Conservation (phyloP, 2,329 filamentous ascomycete genomes). For the Tolypocladium paradoxum region DNA sequence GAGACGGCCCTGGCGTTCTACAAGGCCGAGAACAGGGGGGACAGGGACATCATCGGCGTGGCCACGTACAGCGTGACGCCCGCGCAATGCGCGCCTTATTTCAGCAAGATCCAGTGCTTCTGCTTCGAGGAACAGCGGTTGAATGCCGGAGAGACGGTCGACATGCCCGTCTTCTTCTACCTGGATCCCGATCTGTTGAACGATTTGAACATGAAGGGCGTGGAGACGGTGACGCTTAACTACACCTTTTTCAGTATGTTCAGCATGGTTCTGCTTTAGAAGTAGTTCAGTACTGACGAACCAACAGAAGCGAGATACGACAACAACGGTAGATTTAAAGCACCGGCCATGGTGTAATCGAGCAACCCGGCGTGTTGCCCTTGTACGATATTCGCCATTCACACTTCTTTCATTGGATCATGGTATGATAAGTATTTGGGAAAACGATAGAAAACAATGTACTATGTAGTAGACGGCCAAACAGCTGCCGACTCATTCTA, state of each 20-base stretch:
- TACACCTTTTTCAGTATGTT: conserved; percentile 97
- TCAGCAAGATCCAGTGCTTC: conserved; percentile 99
- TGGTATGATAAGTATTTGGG: not conserved
- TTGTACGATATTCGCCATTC: not conserved
- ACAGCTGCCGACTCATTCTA: not conserved
- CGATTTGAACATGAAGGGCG: conserved; percentile 84
- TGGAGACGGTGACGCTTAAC: conserved; percentile 89
- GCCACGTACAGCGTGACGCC: conserved; percentile 97
- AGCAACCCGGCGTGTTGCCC: not conserved
- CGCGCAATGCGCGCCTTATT: conserved; percentile 90
- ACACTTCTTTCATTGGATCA: not conserved
- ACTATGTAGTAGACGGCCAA: not conserved
- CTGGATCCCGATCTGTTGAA: conserved; percentile 91
- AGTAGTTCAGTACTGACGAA: conserved; percentile 20
- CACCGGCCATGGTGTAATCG: conserved; percentile 19
- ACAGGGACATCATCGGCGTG: conserved; percentile 92
- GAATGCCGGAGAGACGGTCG: conserved; percentile 90
- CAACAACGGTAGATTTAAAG: conserved; percentile 32
- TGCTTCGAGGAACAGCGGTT: conserved; percentile 96
- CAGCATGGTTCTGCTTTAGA: not conserved
- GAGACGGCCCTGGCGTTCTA: conserved; percentile 97
- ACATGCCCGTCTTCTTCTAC: conserved; percentile 99
- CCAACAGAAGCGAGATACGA: conserved; percentile 33
- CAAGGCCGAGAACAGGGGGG: conserved; percentile 84
- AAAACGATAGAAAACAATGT: not conserved